Conservation (phyloP, 805 yeast species). For the Blastobotrys robertii region DNA sequence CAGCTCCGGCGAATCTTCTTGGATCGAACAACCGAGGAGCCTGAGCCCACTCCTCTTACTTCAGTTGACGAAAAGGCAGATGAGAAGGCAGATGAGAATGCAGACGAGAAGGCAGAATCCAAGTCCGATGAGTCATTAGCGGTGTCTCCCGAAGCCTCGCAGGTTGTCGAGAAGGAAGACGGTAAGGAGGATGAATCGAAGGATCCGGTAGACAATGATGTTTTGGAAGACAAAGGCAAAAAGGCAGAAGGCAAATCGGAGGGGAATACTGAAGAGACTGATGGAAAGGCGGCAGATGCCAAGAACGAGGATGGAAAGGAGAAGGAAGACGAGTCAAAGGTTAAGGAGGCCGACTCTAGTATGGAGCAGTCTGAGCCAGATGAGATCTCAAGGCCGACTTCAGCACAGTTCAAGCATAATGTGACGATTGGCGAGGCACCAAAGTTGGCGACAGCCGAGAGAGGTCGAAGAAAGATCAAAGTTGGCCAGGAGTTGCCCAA, state of each 20-base stretch:
- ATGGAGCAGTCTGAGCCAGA: too few species aligned
- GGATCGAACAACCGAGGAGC: conserved; percentile 33
- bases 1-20: conserved; percentile 69
- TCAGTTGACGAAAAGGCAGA: conserved; percentile 15
- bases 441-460: neutral
- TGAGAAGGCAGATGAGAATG: conserved; percentile 14
- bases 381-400: too few species aligned
- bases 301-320: neutral
- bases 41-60: conserved; percentile 2
- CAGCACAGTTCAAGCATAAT: too few species aligned
- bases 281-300: neutral
- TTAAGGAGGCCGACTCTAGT: neutral
- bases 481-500: neutral
- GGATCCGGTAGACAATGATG: neutral
- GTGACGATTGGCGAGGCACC: too few species aligned
- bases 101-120: conserved; percentile 13
- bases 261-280: conserved; percentile 1
- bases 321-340: neutral
- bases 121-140: too few species aligned
- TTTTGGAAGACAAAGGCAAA: conserved; percentile 17
- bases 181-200: too few species aligned
- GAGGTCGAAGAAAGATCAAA: neutral
- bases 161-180: too few species aligned
- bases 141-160: too few species aligned
- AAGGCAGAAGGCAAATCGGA: conserved; percentile 13